Base-by-base conservation (phyloP, 768 basidiomycete genomes). In the Scleroderma bovista region DNA sequence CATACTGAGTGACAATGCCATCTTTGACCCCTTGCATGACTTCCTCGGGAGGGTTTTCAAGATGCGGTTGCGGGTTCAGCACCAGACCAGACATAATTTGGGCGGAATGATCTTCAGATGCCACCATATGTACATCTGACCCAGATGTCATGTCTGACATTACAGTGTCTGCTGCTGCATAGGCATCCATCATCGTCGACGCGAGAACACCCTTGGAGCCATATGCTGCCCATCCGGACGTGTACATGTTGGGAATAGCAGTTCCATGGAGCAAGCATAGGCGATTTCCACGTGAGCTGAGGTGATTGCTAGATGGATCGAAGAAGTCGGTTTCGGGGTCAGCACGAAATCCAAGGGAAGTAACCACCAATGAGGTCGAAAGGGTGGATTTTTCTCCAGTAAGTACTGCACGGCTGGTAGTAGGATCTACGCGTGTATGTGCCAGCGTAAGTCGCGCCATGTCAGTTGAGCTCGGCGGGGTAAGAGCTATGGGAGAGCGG, bases 121-220 rank as follows among this genome's bases (percentile, higher is more conserved):
- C 26, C 12, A 32, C 57, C 38, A 42, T 47, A 41, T 48, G 45
- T 45, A 48, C 40, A 60, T 48, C 54, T 36, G 48, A 53, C 7
- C 43, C 44, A 1, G 60, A 50, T 36, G 67, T 61, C 16, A 76
- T 74, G 57, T 94, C 93, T 2, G 71, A 67, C 1, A 92, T 53
- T 46, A 97, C 78, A 0, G 76, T 71, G 34, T 87, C 82, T 2
- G 89, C 86, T 2, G 90, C 82, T 3, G 77, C 75, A 61, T 93
- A 92, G 19, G 94, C 89, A 62, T 96, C 79, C 67, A 91, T 81
- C 93, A 99, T 93, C 31, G 96, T 96, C 3, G 84, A 76, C 2
- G 92, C 93, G 40, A 98, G 75, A 12, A 98, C 93, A 10, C 94
- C 94, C 46, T 81, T 84, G 0, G 96, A 93, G 32, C 95, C 95